Base-by-base conservation (phyloP, 2,329 filamentous ascomycete species). In the Graphium sp. region DNA sequence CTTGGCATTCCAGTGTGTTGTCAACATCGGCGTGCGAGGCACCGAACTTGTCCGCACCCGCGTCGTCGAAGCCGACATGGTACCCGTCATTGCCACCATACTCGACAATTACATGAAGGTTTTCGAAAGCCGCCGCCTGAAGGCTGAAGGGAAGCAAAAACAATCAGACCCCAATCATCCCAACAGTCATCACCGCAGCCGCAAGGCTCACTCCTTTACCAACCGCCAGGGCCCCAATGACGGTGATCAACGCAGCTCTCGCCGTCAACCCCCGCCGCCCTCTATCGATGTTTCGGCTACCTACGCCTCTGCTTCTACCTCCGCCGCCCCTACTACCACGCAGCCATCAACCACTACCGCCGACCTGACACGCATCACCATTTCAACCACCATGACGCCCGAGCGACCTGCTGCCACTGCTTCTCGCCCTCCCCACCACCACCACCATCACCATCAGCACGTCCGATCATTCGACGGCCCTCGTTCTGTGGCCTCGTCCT, bases 61-160 rank as follows among this genome's bases (percentile, higher is more conserved):
- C 39, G 87, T 98, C 3, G 89, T 98, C 29, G 89, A 98, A 56
- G 89, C 89, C 37, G 89, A 98, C 53, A 94, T 98, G 81, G 89
- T 98, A 4, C 89, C 89, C 3, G 89, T 98, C 43, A 94, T 98
- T 43, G 89, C 89, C 31, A 95, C 89, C 26, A 93, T 98, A 30
- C 72, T 98, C 35, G 84, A 94, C 56, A 95, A 95, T 54, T 98
- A 98, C 55, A 87, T 94, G 57, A 84, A 91, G 47, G 83, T 94
- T 34, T 75, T 94, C 38, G 87, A 95, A 42, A 87, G 84, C 52
- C 82, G 80, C 48, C 77, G 82, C 36, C 82, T 89, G 48, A 81
- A 82, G 55, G 75, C 75, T 18, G 71, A 93, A 46, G 67, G 72
- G 31, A 89, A 91, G 44, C 64, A 73, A 43, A 80, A 81, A 42